phyloP scores from a whole-genome alignment of 2,329 filamentous ascomycete species.

The Paracamarosporium sp. region DNA sequence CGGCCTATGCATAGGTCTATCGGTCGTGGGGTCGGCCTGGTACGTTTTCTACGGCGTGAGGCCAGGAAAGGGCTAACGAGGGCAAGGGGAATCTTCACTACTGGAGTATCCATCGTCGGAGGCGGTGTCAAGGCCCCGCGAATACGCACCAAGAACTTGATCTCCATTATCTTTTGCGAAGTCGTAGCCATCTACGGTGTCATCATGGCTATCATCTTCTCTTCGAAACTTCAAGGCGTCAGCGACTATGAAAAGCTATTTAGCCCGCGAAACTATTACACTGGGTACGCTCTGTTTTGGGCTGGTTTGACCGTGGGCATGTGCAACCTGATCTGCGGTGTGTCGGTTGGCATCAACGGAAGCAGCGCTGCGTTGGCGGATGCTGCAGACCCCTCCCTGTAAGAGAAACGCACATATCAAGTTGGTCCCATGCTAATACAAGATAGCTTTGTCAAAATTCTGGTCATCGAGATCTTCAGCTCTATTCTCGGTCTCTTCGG shows the following conservation, averaged over 20 bases:
- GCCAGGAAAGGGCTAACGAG: conserved; percentile 19
- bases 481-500: conserved; percentile 96
- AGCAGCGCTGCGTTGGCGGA: conserved; percentile 95
- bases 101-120: conserved; percentile 94
- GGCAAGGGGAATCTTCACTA: conserved; percentile 95
- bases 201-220: conserved; percentile 99
- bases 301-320: conserved; percentile 89
- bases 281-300: conserved; percentile 96
- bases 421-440: conserved; percentile 10
- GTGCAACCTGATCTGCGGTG: conserved; percentile 95
- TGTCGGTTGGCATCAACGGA: conserved; percentile 97
- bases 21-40: conserved; percentile 97
- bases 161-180: conserved; percentile 99
- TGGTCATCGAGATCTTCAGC: conserved; percentile 99
- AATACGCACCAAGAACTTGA: conserved; percentile 99
- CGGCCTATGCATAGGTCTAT: conserved; percentile 91
- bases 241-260: conserved; percentile 70
- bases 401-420: conserved; percentile 49
- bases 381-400: conserved; percentile 90
- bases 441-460: conserved; percentile 91
- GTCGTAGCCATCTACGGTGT: conserved; percentile 99
- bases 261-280: conserved; percentile 85
- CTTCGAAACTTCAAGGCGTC: conserved; percentile 78
- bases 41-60: conserved; percentile 53
- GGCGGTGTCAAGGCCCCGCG: conserved; percentile 95